These are phyloP conservation scores for Emergomyces pasteurianus DNA, from an alignment of 2,329 filamentous ascomycete genomes.

Conservation along the genomic window DNA sequence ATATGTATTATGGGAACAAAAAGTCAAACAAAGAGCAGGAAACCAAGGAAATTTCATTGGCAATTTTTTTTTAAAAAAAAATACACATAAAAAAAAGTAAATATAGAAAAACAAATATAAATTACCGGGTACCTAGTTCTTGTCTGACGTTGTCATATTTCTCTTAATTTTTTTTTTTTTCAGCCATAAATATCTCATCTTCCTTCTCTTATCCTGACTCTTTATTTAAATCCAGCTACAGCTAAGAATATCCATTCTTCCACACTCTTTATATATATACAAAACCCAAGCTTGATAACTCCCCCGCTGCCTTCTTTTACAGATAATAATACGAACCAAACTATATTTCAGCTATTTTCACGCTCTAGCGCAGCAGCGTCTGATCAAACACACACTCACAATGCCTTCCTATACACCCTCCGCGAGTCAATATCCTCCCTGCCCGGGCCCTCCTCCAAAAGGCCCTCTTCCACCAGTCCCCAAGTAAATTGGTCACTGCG, in stretches of 20 bases:
- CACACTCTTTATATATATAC: background rate
- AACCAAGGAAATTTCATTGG: too few relatives aligned
- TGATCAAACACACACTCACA: too few relatives aligned
- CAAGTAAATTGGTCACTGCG: conserved; percentile 7
- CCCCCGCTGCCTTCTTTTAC: background rate
- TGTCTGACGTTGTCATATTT: conserved; percentile 1
- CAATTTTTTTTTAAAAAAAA: too few relatives aligned
- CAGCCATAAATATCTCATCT: background rate
- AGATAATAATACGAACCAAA: background rate
- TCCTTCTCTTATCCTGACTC: background rate
- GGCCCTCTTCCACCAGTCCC: conserved; percentile 14
- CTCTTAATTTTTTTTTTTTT: background rate
- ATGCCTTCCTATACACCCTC: conserved; percentile 12
- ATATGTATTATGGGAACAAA: too few relatives aligned
- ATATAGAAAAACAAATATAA: background rate
- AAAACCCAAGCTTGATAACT: background rate
- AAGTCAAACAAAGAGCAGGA: background rate
- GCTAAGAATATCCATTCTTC: too few relatives aligned
- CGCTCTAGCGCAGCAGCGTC: too few relatives aligned
- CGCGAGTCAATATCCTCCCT: conserved; percentile 14
- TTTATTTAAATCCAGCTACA: background rate
- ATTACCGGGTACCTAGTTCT: conserved; percentile 1
- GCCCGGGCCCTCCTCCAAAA: conserved; percentile 13
- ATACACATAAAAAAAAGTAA: background rate
- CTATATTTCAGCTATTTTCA: too few relatives aligned